Evolutionary conservation across 495 filamentous ascomycete species (phyloP), one percentile per base, ranked within the genome.

Genomic region (Penicillium taxi): DNA sequence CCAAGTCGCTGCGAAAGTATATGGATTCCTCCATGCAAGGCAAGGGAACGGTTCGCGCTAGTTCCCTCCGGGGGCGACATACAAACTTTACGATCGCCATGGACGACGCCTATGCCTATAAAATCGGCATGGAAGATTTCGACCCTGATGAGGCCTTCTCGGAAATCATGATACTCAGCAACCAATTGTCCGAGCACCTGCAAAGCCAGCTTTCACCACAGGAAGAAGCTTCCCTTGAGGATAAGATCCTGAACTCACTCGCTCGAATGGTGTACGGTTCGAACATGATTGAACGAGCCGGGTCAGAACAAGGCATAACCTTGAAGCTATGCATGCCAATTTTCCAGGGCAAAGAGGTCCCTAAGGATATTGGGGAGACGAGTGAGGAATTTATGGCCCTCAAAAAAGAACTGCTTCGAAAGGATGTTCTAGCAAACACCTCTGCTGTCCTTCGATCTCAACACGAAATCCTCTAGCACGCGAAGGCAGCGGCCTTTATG

Each of bases 401-500:
- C 4, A 25, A 44, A 21, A 6, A 37, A 15, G 2, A 35, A 7
- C 46, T 29, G 2, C 1, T 28, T 17, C 18, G 7, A 11, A 19
- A 34, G 2, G 30, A 34, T 2, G 22, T 40, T 6, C 35, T 27
- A 2, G 9, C 35, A 25, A 6, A 32, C 7, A 14, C 7, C 8
- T 4, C 16, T 7, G 39, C 14, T 9, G 32, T 65, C 6, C 9
- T 50, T 2, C 45, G 21, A 0, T 55, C 52, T 17, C 37, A 51
- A 0, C 44, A 42, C 6, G 57, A 65, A 41, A 41, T 64, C 2
- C 43, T 64, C 3, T 58, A 67, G 12, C 59, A 67, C 26, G 53
- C 56, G 11, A 45, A 53, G 12, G 58, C 64, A 2, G 36, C 59
- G 0, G 32, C 24, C 2, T 56, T 39, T 20, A 39, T 64, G 5